These are phyloP conservation scores for Camellia granthamiana DNA, from an alignment of 148 eudicot species.

Conservation along the genomic window DNA sequence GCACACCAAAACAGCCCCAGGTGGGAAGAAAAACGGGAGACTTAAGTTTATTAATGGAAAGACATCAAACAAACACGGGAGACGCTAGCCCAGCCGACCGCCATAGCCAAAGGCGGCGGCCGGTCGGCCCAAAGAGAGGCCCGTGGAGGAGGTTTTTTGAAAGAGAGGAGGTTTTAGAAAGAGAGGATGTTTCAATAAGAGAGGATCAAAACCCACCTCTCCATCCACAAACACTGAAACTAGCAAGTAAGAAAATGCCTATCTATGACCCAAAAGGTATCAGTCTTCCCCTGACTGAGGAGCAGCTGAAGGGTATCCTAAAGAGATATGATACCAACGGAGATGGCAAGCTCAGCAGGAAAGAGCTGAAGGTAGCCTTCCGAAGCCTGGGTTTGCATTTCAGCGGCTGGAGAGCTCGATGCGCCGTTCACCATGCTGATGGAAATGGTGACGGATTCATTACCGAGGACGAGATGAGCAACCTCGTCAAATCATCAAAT, in stretches of 20 bases:
- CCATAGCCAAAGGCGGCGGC: no score
- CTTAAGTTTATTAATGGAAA: no score
- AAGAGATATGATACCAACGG: conserved; percentile 15
- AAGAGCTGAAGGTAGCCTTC: conserved; percentile 22
- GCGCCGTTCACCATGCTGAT: conserved; percentile 16
- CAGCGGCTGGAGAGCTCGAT: conserved; percentile 9
- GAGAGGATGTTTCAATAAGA: no score
- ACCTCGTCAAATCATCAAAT: conserved; percentile 19
- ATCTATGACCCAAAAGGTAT: not conserved
- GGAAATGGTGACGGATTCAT: conserved; percentile 19
- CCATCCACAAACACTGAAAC: not conserved
- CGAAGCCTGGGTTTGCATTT: conserved; percentile 9
- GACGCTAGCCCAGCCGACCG: no score
- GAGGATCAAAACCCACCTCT: no score
- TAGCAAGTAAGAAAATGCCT: not conserved
- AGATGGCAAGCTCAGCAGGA: conserved; percentile 18
- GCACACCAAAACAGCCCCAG: no score
- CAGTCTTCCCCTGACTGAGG: not conserved
- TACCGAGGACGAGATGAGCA: conserved; percentile 16
- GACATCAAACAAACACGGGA: no score
- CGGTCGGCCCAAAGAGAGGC: no score
- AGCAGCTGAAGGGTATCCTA: conserved; percentile 14
- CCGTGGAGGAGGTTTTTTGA: no score
- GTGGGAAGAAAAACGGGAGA: no score
- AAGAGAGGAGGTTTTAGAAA: no score